Conservation (phyloP, 176 grass and related monocot genomes). For the Rhynchospora pubera region DNA sequence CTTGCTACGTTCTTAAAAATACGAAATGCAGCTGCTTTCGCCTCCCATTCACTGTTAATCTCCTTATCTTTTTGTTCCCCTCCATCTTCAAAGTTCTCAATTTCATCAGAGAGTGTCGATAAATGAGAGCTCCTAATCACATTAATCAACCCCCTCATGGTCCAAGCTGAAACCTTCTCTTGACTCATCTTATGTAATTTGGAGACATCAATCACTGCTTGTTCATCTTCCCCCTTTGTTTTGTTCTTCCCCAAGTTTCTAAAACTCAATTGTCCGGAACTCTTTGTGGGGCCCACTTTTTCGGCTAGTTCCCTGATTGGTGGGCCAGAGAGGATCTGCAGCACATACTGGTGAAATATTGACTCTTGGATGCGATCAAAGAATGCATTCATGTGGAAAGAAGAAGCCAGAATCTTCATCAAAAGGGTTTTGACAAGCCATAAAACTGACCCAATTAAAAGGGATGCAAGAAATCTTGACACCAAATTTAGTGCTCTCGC, state of each 20-base stretch:
- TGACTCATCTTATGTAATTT: conserved; percentile 80
- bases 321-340: conserved; percentile 69
- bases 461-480: conserved; percentile 45
- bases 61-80: conserved; percentile 66
- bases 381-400: conserved; percentile 82
- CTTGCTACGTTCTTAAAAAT: conserved; percentile 93
- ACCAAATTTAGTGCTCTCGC: conserved; percentile 54
- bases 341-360: conserved; percentile 82
- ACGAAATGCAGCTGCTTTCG: conserved; percentile 48
- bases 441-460: conserved; percentile 54
- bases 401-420: conserved; percentile 86
- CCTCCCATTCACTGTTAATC: conserved; percentile 82
- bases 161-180: conserved; percentile 89
- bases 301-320: conserved; percentile 80
- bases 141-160: conserved; percentile 68
- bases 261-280: conserved; percentile 53
- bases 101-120: conserved; percentile 63
- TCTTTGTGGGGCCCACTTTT: conserved; percentile 49
- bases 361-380: conserved; percentile 97
- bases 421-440: conserved; percentile 72
- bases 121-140: conserved; percentile 70
- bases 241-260: conserved; percentile 34
- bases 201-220: conserved; percentile 51
- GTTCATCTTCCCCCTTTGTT: conserved; percentile 44
- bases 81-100: conserved; percentile 75